Base-by-base conservation (phyloP, 2,329 filamentous ascomycete genomes). In the Metarhizium guizhouense region DNA sequence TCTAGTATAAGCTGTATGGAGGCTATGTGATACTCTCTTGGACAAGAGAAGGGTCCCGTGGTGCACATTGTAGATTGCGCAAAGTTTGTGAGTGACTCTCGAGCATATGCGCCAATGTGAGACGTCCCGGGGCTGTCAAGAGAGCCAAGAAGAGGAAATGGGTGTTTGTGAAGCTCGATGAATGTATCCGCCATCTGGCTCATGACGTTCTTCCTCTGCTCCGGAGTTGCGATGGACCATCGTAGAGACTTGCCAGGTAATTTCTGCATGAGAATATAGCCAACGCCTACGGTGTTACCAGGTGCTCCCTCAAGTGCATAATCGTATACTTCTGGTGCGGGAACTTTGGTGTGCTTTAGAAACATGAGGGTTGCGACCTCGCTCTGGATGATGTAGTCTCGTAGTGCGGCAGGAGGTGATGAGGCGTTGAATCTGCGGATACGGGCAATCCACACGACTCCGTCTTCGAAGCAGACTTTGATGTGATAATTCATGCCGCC, bases 401-500 rank as follows among this genome's bases (percentile, higher is more conserved):
- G 63, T 40, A 71, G 20, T 40, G 54, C 63, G 47, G 61, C 11
- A 0, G 67, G 71, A n/a, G 73, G 72, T 1, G 71, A 72, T 20
- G 67, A 71, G n/a, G 68, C 67, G 54, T 75, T 74, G 55, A 61
- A 66, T 57, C 70, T 68, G 52, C 70, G 71, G 51, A 76, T 68
- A 13, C 74, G 68, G 18, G 72, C 71, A 2, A 77, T 64, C 75
- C 74, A 77, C 49, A 58, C 64, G 30, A 73, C 58, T 45, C 71
- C 71, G 59, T 77, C 74, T 5, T 74, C 67, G 57, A 78, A 78
- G 6, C 51, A 55, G 52, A 77, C 60, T 42, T 73, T 68, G 45
- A 74, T 59, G 57, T 77, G 72, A 59, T 72, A 77, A 58, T 77
- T 76, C 69, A 72, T 73, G 3, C 72, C 71, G 1, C 72, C 73